Base-by-base conservation (phyloP, 306 rosid genomes). In the Fragaria ananassa region DNA sequence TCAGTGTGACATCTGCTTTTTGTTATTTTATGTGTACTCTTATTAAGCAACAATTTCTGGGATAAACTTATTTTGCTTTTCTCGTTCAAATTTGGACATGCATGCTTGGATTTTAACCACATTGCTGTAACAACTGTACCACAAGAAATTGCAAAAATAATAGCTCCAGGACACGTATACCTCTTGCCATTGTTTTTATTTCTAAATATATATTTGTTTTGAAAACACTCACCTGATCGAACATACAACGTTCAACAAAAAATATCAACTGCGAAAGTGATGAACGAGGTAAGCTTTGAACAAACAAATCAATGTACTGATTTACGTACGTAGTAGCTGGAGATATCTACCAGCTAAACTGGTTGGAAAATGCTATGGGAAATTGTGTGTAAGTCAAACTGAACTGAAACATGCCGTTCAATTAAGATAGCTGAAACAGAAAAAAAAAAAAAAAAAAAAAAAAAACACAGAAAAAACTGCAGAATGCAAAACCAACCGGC, bases 401-500 rank as follows among this genome's bases (percentile, higher is more conserved):
- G 76, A 68, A 60, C 17, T 45, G 75, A 74, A 66, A 82, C 69
- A n/a, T 67, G 56, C 23, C 65, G 54, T 54, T 65, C 71, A 47
- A 72, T 81, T 56, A 61, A 58, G 37, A 75, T 69, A 56, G 34
- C 72, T 54, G 81, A 75, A 78, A 71, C 79, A 35, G 53, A n/a
- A n/a, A n/a, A n/a, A n/a, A n/a, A n/a, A n/a, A n/a, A n/a, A n/a
- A n/a, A n/a, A n/a, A n/a, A n/a, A 23, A 23, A 23, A 31, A 27
- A 71, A 64, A 75, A 35, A 44, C 81, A 64, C 44, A 41, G 84
- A 10, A 80, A 72, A 78, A 77, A 77, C 62, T 72, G 67, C 31
- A 34, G 80, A 35, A 35, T 75, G 68, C 70, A 37, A 69, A 37
- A 27, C 81, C 42, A 46, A 41, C 79, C 77, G 7, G 7, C 34